phyloP scores from a whole-genome alignment of 2,329 filamentous ascomycete species.

The Cladosporium oxysporum region DNA sequence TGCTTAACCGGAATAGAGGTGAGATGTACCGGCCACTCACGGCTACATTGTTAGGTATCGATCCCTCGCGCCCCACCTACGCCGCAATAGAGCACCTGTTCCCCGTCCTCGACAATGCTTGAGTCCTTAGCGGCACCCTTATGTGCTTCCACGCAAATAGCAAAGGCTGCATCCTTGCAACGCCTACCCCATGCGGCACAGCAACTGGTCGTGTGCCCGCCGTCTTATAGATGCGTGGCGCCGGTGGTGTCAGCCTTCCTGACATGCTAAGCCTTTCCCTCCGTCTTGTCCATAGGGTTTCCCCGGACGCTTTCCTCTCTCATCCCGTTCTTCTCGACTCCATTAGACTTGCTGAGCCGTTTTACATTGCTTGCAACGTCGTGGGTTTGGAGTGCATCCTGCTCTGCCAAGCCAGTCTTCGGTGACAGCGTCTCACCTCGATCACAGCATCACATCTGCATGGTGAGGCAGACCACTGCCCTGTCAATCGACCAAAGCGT shows the following conservation, averaged over 20 bases:
- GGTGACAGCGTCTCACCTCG: not conserved
- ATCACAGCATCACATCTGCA: not conserved
- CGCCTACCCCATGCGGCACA: conserved; percentile 4
- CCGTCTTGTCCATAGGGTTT: conserved; percentile 6
- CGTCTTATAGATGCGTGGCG: conserved; percentile 10
- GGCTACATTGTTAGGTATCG: not conserved
- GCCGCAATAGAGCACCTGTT: not conserved
- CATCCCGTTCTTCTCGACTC: not conserved
- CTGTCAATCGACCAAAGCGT: not conserved
- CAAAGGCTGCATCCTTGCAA: not conserved
- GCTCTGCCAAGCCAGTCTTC: not conserved
- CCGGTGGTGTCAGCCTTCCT: conserved; percentile 9
- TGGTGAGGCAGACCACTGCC: not conserved
- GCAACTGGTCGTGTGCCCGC: conserved; percentile 12
- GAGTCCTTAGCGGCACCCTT: not conserved
- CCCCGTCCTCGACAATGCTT: not conserved
- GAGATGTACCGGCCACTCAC: not conserved
- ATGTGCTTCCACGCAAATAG: not conserved
- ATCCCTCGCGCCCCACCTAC: not conserved
- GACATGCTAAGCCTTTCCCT: conserved; percentile 10
- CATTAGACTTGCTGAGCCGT: not conserved
- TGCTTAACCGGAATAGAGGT: not conserved
- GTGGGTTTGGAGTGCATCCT: not conserved
- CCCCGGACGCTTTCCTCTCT: not conserved
- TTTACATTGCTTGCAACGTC: not conserved